Evolutionary conservation across 164 flowering plant species (phyloP).

Genomic region (Sedum album): DNA sequence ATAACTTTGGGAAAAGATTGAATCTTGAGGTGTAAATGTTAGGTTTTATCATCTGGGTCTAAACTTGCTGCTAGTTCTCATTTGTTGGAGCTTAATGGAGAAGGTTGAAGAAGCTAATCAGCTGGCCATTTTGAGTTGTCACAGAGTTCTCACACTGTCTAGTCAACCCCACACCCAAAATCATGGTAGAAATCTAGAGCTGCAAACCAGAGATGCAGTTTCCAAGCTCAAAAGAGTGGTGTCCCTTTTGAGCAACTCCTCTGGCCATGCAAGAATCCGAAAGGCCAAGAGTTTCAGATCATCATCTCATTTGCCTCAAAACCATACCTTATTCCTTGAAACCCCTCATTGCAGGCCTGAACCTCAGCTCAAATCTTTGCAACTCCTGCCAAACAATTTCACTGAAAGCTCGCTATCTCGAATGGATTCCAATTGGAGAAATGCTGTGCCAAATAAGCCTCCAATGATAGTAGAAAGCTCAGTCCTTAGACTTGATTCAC

Average conservation of each 20-base stretch:
- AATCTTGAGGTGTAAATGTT: not conserved
- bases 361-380: not conserved
- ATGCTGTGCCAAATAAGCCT: not conserved
- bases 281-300: conserved; percentile 38
- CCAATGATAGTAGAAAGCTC: not conserved
- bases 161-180: conserved; percentile 49
- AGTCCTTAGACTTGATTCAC: not conserved
- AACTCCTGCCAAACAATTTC: not conserved
- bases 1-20: not conserved
- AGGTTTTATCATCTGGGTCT: not conserved
- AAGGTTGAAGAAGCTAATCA: conserved; percentile 78
- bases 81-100: conserved; percentile 44
- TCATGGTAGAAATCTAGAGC: conserved; percentile 37
- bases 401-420: not conserved
- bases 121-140: conserved; percentile 76
- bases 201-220: conserved; percentile 63
- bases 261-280: conserved; percentile 79
- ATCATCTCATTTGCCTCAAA: conserved; percentile 29
- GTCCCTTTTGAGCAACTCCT: conserved; percentile 38
- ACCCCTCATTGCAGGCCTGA: not conserved
- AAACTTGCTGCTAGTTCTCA: not conserved
- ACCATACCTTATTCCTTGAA: conserved; percentile 1
- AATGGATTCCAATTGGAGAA: not conserved
- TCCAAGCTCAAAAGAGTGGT: conserved; percentile 64
- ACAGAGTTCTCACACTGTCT: conserved; percentile 50